Base-by-base conservation (phyloP, 169 alveolate species). In the Plasmodium blacklocki region DNA sequence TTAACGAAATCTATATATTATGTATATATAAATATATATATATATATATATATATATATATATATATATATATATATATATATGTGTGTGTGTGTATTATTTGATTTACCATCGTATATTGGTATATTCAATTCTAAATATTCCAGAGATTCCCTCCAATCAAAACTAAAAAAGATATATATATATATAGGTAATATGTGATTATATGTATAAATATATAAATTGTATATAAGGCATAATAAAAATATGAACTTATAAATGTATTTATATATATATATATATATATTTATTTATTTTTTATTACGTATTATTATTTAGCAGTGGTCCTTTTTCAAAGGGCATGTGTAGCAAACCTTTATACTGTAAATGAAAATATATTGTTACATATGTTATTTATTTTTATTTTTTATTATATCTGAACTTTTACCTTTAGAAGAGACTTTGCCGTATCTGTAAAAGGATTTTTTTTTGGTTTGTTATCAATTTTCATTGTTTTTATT, bases 101-200 rank as follows among this genome's bases (percentile, higher is more conserved):
- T 26, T 12, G 4, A 45, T 68, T 78, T 78, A 78, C 89, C 89
- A 7, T 78, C 78, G 50, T 50, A 78, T 68, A 83, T 70, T n/a
- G 91, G 91, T 26, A 83, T 71, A 70, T 83, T 56, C 23, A 52
- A 56, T 60, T 83, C 91, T 12, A 83, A 19, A 39, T 70, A 56
- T 15, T 83, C 74, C 49, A 83, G 21, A 14, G 91, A 83, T 71
- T 83, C 91, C 26, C 91, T 83, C 91, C 91, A 83, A 73, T 83
- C 47, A 18, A 83, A 52, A 19, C 89, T 78, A 26, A 62, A 62
- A 11, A 14, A 62, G 11, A 62, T 21, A 39, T 39, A 39, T 9
- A 62, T 21, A 39, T 39, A 39, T 39, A 39, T 39, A 39, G 47
- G 5, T 39, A 39, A 39, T 39, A 39, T 39, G 47, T 39, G 47